Evolutionary conservation across 1,284 basidiomycete genomes (phyloP), one percentile per base, ranked within the genome.

Genomic region (Rugosomyces carneus): DNA sequence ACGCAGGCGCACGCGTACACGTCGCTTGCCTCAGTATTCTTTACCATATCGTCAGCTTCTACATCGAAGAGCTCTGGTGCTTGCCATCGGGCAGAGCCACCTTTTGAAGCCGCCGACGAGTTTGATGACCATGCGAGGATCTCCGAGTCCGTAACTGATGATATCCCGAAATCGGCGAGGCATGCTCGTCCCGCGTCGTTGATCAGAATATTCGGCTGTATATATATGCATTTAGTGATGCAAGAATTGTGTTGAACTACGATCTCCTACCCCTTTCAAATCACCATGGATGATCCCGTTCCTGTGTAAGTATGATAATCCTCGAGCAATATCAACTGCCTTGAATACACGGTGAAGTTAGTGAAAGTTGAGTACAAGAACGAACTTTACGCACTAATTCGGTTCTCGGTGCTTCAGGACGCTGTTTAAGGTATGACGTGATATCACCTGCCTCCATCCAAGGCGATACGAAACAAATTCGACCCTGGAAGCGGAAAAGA

Each of bases 401-500:
- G 10, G 21, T 6, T 19, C 44, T 37, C 18, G 27, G 23, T 10
- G 35, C 34, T 8, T 32, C 10, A 7, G 53, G 50, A 18, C 47
- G 16, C 3, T 9, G 21, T 16, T 44, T 32, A 3, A 59, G 44
- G 41, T 53, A 59, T 4, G 42, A 26, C 1, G 27, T 31, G 23
- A 60, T 34, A 9, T 49, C 53, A 8, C 57, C 58, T 37, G 52
- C 50, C 27, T 55, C 34, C 55, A 58, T 56, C 56, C 57, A 57
- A 11, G 55, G 56, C 3, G 55, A 53, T 15, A 60, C 48, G n/a
- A 55, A 41, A 13, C 49, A 50, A 34, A 55, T 32, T 8, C 45
- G 44, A 15, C 20, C 24, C 9, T 43, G 20, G 7, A 46, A 40
- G 20, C 43, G 45, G 36, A 52, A 54, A 13, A 57, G 40, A 5